These are phyloP conservation scores for Rhododendron williamsianum DNA, from an alignment of 148 eudicot species.

Conservation along the genomic window DNA sequence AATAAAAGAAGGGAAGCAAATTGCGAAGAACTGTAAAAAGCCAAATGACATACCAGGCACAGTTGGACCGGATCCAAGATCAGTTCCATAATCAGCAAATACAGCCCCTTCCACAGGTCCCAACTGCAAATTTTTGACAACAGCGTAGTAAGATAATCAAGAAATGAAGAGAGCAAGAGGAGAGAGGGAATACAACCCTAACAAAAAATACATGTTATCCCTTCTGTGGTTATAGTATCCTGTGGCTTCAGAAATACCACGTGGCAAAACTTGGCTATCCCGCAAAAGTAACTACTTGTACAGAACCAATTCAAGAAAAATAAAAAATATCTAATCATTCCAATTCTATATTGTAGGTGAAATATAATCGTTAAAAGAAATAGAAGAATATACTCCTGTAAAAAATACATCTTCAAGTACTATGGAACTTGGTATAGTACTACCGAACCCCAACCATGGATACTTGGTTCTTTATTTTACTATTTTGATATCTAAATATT, in stretches of 20 bases:
- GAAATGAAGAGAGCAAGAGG: background rate
- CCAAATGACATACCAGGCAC: slow-evolving; percentile 62
- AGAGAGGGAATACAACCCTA: background rate
- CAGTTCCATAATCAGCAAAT: slow-evolving; percentile 94
- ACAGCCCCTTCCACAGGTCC: slow-evolving; percentile 91
- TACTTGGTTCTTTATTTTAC: background rate
- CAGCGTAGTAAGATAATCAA: background rate
- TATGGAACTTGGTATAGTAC: background rate
- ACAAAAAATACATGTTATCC: background rate
- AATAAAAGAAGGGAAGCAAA: background rate
- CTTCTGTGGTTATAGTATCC: background rate
- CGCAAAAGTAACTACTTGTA: background rate
- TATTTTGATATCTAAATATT: background rate
- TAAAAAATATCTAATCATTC: background rate
- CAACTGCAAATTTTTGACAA: slow-evolving; percentile 38
- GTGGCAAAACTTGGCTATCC: background rate
- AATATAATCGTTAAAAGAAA: background rate
- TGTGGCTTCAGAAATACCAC: background rate
- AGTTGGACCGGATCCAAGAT: slow-evolving; percentile 81
- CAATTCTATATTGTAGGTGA: background rate
- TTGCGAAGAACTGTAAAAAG: background rate
- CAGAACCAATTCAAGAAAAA: background rate
- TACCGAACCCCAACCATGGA: background rate
- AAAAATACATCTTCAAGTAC: background rate
- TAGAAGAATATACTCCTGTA: background rate